Conservation (phyloP, 139 green algal species). For the Coelastrella sp. region DNA sequence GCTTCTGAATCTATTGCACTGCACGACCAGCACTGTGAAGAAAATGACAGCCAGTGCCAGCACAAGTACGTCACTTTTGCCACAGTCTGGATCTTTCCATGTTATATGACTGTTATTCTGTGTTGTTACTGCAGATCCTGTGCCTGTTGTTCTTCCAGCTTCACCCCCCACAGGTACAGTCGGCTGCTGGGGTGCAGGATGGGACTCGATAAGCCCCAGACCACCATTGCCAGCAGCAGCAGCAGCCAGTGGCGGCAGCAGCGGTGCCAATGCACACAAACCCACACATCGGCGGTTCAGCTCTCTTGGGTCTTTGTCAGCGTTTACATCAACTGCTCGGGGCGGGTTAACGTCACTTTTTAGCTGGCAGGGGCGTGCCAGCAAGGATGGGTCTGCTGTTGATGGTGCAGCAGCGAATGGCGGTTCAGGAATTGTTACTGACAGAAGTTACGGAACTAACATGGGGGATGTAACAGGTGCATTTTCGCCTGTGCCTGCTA, state of each 20-base stretch:
- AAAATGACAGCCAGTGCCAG: too few relatives aligned
- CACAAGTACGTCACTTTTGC: too few relatives aligned
- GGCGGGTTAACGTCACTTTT: conserved; percentile 27
- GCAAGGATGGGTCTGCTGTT: conserved; percentile 8
- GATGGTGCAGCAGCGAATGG: not conserved
- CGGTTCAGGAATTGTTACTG: not conserved
- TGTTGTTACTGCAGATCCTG: conserved; percentile 12
- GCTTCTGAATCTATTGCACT: too few relatives aligned
- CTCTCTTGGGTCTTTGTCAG: not conserved
- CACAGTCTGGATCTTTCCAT: too few relatives aligned
- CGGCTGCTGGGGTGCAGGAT: not conserved
- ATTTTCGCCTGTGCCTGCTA: too few relatives aligned
- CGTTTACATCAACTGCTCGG: not conserved
- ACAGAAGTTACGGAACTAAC: too few relatives aligned
- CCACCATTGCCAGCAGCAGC: conserved; percentile 8
- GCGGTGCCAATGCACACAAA: not conserved
- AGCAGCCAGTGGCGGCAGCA: not conserved
- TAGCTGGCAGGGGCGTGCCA: not conserved
- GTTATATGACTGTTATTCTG: too few relatives aligned
- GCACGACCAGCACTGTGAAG: too few relatives aligned
- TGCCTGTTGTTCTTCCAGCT: not conserved
- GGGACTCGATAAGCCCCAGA: not conserved
- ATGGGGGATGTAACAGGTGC: too few relatives aligned
- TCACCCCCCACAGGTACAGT: not conserved
- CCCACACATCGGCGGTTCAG: conserved; percentile 33